Evolutionary conservation across 495 filamentous ascomycete genomes (phyloP).

Genomic region (Coniosporium apollinis): DNA sequence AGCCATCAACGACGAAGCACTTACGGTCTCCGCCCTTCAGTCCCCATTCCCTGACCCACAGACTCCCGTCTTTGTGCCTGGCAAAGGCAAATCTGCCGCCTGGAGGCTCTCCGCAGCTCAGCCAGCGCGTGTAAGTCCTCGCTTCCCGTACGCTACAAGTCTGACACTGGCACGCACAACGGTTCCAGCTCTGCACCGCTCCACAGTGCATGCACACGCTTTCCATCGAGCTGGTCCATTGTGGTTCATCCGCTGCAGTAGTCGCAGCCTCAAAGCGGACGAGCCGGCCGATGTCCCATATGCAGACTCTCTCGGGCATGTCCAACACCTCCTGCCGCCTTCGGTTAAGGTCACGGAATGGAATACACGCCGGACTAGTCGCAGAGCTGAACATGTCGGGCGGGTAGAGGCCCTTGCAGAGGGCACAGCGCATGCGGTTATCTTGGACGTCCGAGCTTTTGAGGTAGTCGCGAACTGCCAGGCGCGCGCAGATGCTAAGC

Average conservation of each 20-base stretch:
- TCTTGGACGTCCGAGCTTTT: neutral
- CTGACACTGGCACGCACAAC: constrained; percentile 9
- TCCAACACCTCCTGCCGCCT: constrained; percentile 4
- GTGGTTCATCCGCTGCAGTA: too few relatives aligned
- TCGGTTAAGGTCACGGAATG: neutral
- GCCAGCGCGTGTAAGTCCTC: constrained; percentile 11
- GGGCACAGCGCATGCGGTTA: constrained; percentile 8
- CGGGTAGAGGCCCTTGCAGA: constrained; percentile 12
- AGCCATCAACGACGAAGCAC: neutral
- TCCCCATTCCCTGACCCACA: constrained; percentile 4
- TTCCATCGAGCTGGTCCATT: constrained; percentile 7
- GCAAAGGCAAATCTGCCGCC: constrained; percentile 1
- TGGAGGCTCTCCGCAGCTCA: constrained; percentile 7
- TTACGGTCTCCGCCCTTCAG: neutral
- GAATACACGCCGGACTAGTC: constrained; percentile 3
- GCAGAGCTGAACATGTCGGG: constrained; percentile 6
- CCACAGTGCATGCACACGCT: constrained; percentile 17
- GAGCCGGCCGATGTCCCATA: constrained; percentile 9
- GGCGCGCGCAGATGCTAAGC: constrained; percentile 5
- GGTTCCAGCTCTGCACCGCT: constrained; percentile 8
- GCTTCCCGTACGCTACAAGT: constrained; percentile 9
- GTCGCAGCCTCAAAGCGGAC: too few relatives aligned
- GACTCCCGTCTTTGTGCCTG: constrained; percentile 5
- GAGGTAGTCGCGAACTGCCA: constrained; percentile 9
- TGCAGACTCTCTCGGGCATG: constrained; percentile 5